Base-by-base conservation (phyloP, 768 basidiomycete genomes). In the Naematelia aurantialba region DNA sequence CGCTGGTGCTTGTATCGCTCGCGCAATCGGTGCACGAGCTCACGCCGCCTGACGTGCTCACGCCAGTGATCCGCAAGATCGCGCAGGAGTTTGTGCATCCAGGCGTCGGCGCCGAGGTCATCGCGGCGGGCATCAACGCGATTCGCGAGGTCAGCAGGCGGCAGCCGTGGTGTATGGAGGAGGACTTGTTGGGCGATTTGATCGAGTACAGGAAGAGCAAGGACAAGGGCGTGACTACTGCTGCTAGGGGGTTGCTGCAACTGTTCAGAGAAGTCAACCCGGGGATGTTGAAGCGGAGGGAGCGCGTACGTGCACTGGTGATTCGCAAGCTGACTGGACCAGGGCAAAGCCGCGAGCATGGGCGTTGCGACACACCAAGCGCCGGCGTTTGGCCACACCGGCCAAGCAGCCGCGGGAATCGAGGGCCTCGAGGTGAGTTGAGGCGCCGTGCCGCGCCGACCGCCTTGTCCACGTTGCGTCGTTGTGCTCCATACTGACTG, bases 141-240 rank as follows among this genome's bases (percentile, higher is more conserved):
- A 91, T 99, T 44, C 83, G 92, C 27, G 94, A 98, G 76, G 84
- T 99, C n/a, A 96, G 91, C 75, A 78, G 89, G 29, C 78, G 94
- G 39, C 96, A 99, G 73, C 91, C 94, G 3, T 93, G 91, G 90
- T 85, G 89, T 55, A 97, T 99, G 88, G 91, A 94, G 65, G 90
- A 91, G 65, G 94, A 97, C 69, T 77, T 97, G 24, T 80, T 99
- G 3, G 86, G 88, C 2, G 96, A 99, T 78, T 77, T 99, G 62
- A 84, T 98, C 52, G 93, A 91, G 78, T 99, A 99, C 76, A 82
- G 87, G 73, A 98, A 96, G 80, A 93, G 91, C 68, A 85, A 87
- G 68, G 96, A 97, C 78, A 98, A 97, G 80, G 83, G 87, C 0
- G 91, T 96, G 45, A 86, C 87, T 5, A 85, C 89, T n/a, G 91